phyloP scores from a whole-genome alignment of 192 early-diverging fungal genomes.

The Backusella sp. region DNA sequence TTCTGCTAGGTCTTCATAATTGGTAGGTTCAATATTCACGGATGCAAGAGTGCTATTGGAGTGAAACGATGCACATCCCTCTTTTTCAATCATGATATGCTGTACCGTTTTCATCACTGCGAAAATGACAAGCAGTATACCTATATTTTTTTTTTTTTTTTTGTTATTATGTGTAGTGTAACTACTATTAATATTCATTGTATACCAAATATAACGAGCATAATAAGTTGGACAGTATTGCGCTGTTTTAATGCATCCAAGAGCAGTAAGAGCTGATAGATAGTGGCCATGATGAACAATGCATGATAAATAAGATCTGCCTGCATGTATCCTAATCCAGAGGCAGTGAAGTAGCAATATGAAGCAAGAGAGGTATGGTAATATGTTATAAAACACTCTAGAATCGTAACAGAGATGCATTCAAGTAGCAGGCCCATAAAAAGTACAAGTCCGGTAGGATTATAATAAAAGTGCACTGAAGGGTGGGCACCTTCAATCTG shows the following conservation, averaged over 20 bases:
- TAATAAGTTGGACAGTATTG: background rate
- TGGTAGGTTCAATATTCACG: background rate
- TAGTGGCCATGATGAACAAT: background rate
- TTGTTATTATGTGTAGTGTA: background rate
- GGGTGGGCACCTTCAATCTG: background rate
- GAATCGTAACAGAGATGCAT: background rate
- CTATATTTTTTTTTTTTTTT: background rate
- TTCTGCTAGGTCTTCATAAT: background rate
- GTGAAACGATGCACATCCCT: background rate
- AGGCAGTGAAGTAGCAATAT: background rate
- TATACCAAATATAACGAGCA: background rate
- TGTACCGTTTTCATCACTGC: conserved; percentile 7
- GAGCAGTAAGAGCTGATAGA: background rate
- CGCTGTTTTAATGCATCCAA: background rate
- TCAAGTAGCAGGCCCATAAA: background rate
- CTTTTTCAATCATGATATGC: conserved; percentile 1
- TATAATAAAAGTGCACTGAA: background rate
- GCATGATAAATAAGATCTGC: conserved; percentile 7
- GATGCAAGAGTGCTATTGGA: background rate
- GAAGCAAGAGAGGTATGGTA: background rate
- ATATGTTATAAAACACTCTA: background rate
- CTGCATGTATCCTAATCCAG: background rate
- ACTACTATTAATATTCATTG: background rate
- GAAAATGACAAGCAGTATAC: background rate
- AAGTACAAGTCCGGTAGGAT: background rate